A percentile compares a stretch with the other conserved stretches of the same genome.
Evolutionary conservation across 2,329 filamentous ascomycete genomes (phyloP).

Genomic region (Gremmenia infestans): DNA sequence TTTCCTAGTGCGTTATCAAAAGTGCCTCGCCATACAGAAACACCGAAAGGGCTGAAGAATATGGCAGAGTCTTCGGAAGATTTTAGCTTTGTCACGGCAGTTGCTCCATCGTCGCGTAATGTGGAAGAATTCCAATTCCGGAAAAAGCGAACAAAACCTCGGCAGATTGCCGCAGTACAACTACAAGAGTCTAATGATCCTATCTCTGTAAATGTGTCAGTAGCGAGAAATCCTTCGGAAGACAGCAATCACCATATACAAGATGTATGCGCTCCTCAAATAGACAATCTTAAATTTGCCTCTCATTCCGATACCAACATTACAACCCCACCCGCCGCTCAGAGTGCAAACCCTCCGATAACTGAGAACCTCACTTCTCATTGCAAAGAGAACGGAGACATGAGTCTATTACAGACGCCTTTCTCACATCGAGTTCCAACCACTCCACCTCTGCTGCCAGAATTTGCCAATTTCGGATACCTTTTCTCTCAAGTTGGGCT

Average conservation of each 20-base stretch:
- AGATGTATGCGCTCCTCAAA: background rate
- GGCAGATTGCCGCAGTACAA: background rate
- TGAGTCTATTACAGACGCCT: background rate
- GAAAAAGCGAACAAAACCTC: constrained; percentile 16
- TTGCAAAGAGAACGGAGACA: background rate
- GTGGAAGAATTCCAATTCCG: constrained; percentile 27
- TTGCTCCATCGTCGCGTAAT: constrained; percentile 28
- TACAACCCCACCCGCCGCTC: background rate
- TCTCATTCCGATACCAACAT: background rate
- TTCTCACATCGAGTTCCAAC: background rate
- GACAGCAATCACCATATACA: too few species aligned
- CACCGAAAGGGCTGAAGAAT: background rate
- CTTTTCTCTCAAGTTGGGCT: background rate
- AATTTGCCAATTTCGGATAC: background rate
- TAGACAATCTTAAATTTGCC: background rate
- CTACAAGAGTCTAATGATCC: background rate
- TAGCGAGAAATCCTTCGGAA: background rate
- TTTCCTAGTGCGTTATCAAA: background rate
- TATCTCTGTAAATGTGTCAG: background rate
- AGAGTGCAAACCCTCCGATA: background rate
- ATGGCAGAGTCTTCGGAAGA: constrained; percentile 1
- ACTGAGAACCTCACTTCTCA: background rate
- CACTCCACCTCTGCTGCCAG: background rate
- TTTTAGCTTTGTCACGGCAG: constrained; percentile 26
- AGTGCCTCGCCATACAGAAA: background rate